Conservation (phyloP, 2,329 filamentous ascomycete genomes). For the Akanthomyces uredinophilus region DNA sequence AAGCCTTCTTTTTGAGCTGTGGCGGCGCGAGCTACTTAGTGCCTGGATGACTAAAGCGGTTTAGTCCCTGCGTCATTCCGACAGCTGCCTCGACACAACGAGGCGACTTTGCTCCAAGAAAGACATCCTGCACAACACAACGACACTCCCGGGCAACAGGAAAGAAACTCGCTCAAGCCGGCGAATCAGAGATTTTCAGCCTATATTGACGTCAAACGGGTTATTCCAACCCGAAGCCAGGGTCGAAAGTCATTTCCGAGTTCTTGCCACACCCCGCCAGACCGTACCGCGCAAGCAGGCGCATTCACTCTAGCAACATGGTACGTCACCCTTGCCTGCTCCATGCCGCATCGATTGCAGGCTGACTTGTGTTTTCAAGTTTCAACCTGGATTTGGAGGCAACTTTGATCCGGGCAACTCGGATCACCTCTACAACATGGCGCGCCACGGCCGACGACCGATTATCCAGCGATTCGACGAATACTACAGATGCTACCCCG, state of each 20-base stretch:
- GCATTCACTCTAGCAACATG: conserved; percentile 5
- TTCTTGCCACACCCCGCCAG: neutral
- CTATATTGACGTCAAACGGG: neutral
- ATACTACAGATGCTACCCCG: conserved; percentile 95
- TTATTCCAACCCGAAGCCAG: neutral
- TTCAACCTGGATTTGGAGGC: conserved; percentile 34
- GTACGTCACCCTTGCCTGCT: neutral
- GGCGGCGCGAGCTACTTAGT: neutral
- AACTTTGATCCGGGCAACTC: conserved; percentile 44
- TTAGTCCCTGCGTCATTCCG: conserved; percentile 18
- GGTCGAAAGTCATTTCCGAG: neutral
- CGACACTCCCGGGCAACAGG: neutral
- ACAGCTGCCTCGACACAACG: conserved; percentile 14
- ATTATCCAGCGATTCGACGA: conserved; percentile 83
- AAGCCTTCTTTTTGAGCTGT: neutral
- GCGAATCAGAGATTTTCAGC: neutral
- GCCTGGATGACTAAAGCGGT: conserved; percentile 14
- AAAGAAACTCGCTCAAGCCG: neutral
- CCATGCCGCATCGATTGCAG: neutral
- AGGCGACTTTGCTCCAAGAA: conserved; percentile 4
- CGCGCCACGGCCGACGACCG: conserved; percentile 41
- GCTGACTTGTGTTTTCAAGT: conserved; percentile 22
- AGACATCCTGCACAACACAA: neutral
- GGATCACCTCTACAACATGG: conserved; percentile 46
- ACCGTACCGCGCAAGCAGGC: too few relatives aligned